Conservation (phyloP, 2,329 filamentous ascomycete genomes). For the Botrytis squamosa region DNA sequence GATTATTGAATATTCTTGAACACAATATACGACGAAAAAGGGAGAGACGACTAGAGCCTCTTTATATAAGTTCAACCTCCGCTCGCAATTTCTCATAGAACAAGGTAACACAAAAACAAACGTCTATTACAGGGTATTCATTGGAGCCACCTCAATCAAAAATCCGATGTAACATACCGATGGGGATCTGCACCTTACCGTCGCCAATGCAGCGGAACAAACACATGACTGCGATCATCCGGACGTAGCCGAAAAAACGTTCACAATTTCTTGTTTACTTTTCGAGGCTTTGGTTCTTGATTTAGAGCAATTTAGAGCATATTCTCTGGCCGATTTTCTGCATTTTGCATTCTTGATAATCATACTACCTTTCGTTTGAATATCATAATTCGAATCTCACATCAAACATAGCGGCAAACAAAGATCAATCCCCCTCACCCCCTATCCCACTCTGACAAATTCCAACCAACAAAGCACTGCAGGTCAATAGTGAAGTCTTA, state of each 20-base stretch:
- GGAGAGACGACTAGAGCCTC: too few relatives aligned
- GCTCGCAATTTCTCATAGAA: background rate
- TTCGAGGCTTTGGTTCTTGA: background rate
- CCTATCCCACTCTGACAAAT: background rate
- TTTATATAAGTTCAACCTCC: background rate
- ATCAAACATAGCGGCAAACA: background rate
- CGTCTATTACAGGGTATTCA: background rate
- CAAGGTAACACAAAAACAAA: background rate
- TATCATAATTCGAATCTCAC: background rate
- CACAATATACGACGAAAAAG: background rate
- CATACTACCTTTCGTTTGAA: background rate
- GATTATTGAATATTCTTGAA: background rate
- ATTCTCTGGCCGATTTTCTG: background rate
- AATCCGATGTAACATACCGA: background rate
- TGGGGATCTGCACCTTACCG: background rate
- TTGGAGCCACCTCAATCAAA: conserved; percentile 5
- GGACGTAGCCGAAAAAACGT: background rate
- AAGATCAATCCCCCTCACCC: background rate
- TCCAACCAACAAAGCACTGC: background rate
- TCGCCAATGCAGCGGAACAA: background rate
- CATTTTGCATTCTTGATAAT: background rate
- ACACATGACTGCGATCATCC: background rate
- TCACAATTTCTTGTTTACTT: background rate
- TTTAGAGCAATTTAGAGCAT: background rate
- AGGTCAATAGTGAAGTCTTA: background rate